A percentile compares a stretch with the other conserved stretches of the same genome.
Conservation (phyloP, 306 rosid genomes). For the Phaseolus lunatus region DNA sequence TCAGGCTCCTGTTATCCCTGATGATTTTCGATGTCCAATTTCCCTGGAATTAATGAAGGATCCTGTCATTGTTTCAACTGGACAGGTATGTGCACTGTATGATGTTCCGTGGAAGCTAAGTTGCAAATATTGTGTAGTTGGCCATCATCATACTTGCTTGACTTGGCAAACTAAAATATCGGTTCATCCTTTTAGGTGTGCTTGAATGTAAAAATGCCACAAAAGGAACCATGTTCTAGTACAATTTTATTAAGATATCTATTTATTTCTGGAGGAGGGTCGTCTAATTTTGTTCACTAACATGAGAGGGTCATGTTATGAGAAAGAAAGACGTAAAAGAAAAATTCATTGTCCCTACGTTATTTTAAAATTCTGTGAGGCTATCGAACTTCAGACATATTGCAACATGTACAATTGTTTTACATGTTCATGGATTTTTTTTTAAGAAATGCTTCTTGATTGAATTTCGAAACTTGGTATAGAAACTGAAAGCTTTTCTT, state of each 20-base stretch:
- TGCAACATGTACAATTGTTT: conserved; percentile 5
- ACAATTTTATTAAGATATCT: conserved; percentile 25
- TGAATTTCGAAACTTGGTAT: conserved; percentile 17
- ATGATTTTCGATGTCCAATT: conserved; percentile 97
- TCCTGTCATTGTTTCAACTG: conserved; percentile 98
- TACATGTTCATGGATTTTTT: conserved; percentile 21
- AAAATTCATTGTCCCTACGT: neutral
- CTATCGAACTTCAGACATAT: conserved; percentile 5
- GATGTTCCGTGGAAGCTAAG: conserved; percentile 38
- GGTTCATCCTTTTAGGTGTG: neutral
- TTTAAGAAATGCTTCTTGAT: conserved; percentile 14
- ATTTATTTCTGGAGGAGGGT: conserved; percentile 40
- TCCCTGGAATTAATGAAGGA: conserved; percentile 95
- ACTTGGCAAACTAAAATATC: conserved; percentile 19
- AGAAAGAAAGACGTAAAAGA: neutral
- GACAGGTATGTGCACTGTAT: conserved; percentile 74
- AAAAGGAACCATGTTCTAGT: conserved; percentile 21
- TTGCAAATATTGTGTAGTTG: conserved; percentile 6
- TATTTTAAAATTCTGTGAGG: conserved; percentile 26
- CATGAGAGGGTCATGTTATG: conserved; percentile 15
- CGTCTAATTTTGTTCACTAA: neutral
- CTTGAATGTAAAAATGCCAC: conserved; percentile 38
- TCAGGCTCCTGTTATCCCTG: conserved; percentile 70
- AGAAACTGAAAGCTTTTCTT: conserved; percentile 27
- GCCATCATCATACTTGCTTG: neutral